phyloP scores from a whole-genome alignment of 805 yeast species.

The Schizosaccharomyces lindneri region DNA sequence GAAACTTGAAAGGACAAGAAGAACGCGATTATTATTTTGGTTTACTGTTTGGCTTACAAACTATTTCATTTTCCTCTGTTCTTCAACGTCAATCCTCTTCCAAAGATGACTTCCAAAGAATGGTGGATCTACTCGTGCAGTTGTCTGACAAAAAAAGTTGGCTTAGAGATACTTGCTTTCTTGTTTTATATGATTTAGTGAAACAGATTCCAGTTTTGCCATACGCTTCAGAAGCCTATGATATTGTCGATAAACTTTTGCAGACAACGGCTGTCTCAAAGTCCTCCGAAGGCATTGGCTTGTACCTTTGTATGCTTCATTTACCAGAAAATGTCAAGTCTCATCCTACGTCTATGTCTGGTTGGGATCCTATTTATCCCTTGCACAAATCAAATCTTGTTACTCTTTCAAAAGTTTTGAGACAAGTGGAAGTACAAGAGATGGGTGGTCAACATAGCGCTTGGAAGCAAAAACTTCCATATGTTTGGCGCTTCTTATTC shows the following conservation, averaged over 20 bases:
- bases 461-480: slow-evolving; percentile 56
- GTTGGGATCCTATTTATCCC: slow-evolving; percentile 58
- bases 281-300: slow-evolving; percentile 59
- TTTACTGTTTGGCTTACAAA: slow-evolving; percentile 58
- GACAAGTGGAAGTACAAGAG: slow-evolving; percentile 13
- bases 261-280: slow-evolving; percentile 31
- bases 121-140: slow-evolving; percentile 26
- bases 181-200: slow-evolving; percentile 38
- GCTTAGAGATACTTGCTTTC: slow-evolving; percentile 64
- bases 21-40: slow-evolving; percentile 65
- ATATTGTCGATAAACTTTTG: slow-evolving; percentile 18
- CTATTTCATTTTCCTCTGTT: slow-evolving; percentile 32
- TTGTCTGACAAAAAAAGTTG: slow-evolving; percentile 47
- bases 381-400: slow-evolving; percentile 43
- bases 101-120: slow-evolving; percentile 16
- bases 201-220: not conserved
- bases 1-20: slow-evolving; percentile 48
- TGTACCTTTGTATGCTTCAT: slow-evolving; percentile 23
- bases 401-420: slow-evolving; percentile 33
- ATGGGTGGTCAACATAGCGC: slow-evolving; percentile 25
- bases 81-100: slow-evolving; percentile 9
- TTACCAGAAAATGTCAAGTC: slow-evolving; percentile 4
- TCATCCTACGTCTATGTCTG: slow-evolving; percentile 7
- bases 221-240: slow-evolving; percentile 5
- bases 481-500: slow-evolving; percentile 45